phyloP scores from a whole-genome alignment of 169 alveolate genomes.

The Cryptosporidium parvum region DNA sequence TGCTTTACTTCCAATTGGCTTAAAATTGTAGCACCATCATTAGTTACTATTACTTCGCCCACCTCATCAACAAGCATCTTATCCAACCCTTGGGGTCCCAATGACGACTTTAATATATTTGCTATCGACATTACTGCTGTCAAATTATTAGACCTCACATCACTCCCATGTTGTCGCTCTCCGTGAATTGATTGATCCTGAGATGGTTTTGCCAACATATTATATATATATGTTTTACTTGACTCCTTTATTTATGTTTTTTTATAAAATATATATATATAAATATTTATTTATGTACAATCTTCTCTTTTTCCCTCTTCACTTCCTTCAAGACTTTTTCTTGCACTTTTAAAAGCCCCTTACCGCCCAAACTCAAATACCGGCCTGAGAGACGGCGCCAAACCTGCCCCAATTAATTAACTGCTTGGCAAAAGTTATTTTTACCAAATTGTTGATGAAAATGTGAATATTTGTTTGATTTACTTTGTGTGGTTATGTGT shows the following conservation, averaged over 20 bases:
- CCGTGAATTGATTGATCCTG: constrained; percentile 69
- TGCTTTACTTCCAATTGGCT: constrained; percentile 98
- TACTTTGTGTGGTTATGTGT: not conserved
- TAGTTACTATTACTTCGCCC: constrained; percentile 99
- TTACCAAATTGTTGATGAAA: not conserved
- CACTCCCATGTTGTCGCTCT: constrained; percentile 73
- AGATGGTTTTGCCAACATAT: constrained; percentile 49
- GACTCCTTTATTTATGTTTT: not conserved
- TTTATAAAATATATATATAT: not conserved
- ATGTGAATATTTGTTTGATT: no score
- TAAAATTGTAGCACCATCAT: constrained; percentile 99
- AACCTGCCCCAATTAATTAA: not conserved
- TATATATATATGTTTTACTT: not conserved
- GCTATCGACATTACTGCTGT: constrained; percentile 98
- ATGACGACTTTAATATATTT: constrained; percentile 95
- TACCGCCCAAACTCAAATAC: constrained; percentile 16
- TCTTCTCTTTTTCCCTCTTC: not conserved
- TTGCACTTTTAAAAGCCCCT: not conserved
- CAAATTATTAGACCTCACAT: constrained; percentile 73
- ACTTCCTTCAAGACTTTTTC: constrained; percentile 2
- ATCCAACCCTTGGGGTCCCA: constrained; percentile 99
- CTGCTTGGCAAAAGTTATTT: not conserved
- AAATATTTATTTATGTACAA: not conserved
- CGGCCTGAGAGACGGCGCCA: constrained; percentile 19
- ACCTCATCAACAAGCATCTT: constrained; percentile 99